Evolutionary conservation across 2,329 filamentous ascomycete species (phyloP).

Genomic region (Phialemonium atrogriseum): DNA sequence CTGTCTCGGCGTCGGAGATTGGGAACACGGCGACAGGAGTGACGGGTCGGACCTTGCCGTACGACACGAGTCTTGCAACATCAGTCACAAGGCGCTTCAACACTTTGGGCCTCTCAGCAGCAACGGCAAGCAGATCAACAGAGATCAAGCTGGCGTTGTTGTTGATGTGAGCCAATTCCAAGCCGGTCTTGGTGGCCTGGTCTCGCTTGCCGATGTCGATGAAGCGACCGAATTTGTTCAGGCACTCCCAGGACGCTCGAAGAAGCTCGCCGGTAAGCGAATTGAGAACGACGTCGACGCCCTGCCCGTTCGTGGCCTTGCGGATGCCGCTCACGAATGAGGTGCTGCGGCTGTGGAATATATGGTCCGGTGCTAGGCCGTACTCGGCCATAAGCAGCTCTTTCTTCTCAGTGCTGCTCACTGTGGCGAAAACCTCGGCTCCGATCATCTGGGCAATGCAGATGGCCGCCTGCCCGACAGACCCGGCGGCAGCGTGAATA

Average conservation of each 20-base stretch:
- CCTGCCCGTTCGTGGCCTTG: conserved; percentile 18
- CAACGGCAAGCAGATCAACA: conserved; percentile 35
- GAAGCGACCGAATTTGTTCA: conserved; percentile 36
- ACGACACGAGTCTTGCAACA: conserved; percentile 25
- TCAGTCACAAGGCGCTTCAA: conserved; percentile 28
- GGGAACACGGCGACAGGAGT: conserved; percentile 24
- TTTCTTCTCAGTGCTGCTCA: conserved; percentile 29
- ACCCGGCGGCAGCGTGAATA: conserved; percentile 29
- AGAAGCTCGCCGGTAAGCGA: conserved; percentile 33
- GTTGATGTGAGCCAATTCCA: conserved; percentile 42
- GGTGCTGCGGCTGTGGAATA: conserved; percentile 24
- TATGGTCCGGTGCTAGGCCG: conserved; percentile 25
- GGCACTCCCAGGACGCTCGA: conserved; percentile 32
- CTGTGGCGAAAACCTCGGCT: conserved; percentile 34
- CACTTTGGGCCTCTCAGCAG: conserved; percentile 30
- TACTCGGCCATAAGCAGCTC: conserved; percentile 27
- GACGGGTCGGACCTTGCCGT: conserved; percentile 25
- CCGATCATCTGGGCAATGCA: conserved; percentile 27
- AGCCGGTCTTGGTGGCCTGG: conserved; percentile 27
- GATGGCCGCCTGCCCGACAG: conserved; percentile 31
- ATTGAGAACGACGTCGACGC: conserved; percentile 31
- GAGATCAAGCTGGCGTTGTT: conserved; percentile 37
- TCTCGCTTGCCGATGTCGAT: conserved; percentile 35
- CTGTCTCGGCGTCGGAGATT: conserved; percentile 29
- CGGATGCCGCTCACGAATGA: conserved; percentile 22